These are phyloP conservation scores for Barnettozyma populi DNA, from an alignment of 805 yeast species.

Conservation along the genomic window DNA sequence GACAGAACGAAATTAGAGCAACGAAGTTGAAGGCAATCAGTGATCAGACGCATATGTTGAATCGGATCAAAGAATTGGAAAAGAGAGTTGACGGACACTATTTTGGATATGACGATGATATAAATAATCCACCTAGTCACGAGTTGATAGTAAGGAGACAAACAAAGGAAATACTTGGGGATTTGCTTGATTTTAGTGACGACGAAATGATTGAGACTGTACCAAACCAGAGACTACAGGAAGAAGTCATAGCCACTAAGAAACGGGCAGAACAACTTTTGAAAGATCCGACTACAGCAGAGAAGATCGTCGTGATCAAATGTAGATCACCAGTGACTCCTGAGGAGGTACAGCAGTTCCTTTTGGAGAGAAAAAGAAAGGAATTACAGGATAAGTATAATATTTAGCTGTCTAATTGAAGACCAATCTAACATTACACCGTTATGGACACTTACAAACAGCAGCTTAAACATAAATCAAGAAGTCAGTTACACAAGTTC, in stretches of 20 bases:
- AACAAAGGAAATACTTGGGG: conserved; percentile 12
- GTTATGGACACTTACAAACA: background rate
- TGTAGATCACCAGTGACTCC: conserved; percentile 5
- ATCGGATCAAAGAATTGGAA: conserved; percentile 21
- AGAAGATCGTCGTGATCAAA: background rate
- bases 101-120: conserved; percentile 38
- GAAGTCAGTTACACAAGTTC: background rate
- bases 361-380: conserved; percentile 16
- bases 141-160: conserved; percentile 8
- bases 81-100: conserved; percentile 31
- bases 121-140: conserved; percentile 1
- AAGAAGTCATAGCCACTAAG: conserved; percentile 26
- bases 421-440: too few species aligned
- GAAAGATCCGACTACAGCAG: background rate
- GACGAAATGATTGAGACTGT: background rate
- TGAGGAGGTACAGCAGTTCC: conserved; percentile 11
- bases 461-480: background rate
- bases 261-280: conserved; percentile 13
- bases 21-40: conserved; percentile 13
- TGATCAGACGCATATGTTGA: conserved; percentile 14
- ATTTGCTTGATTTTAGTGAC: conserved; percentile 5
- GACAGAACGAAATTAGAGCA: conserved; percentile 25
- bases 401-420: background rate
- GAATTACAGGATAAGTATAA: conserved; percentile 12
- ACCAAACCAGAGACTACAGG: conserved; percentile 8